Conservation (phyloP, 805 yeast genomes). For the Saturnispora gosingensis region DNA sequence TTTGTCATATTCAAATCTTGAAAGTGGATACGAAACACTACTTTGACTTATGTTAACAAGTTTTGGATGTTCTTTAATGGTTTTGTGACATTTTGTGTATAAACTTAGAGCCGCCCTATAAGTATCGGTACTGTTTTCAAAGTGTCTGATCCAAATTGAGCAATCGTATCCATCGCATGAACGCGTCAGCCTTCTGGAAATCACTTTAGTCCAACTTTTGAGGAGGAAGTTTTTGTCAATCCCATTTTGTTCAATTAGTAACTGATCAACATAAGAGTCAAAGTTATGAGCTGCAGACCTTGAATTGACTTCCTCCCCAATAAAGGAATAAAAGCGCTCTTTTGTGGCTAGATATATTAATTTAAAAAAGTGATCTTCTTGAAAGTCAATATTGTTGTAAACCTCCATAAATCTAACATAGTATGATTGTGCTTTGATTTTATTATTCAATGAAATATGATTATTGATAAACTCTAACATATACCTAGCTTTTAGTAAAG, state of each 20-base stretch:
- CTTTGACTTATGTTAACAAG: constrained; percentile 42
- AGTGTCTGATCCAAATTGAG: constrained; percentile 2
- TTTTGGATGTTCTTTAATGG: constrained; percentile 37
- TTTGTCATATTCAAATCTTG: not conserved
- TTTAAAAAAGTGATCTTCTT: not conserved
- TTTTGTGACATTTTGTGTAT: constrained; percentile 25
- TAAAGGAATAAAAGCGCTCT: not conserved
- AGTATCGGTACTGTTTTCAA: not conserved
- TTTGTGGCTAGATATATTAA: not conserved
- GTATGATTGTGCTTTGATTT: constrained; percentile 10
- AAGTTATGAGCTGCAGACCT: not conserved
- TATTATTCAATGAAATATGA: constrained; percentile 14
- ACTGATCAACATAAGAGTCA: not conserved
- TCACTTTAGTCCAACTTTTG: not conserved
- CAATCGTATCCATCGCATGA: not conserved
- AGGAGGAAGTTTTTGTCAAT: not conserved
- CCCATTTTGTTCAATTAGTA: not conserved
- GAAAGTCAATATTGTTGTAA: not conserved
- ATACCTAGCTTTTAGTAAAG: constrained; percentile 17
- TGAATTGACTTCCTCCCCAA: not conserved
- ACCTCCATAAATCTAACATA: not conserved
- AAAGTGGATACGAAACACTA: constrained; percentile 37
- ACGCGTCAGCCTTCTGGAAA: constrained; percentile 5
- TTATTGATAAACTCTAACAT: constrained; percentile 18
- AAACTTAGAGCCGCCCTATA: constrained; percentile 14